Base-by-base conservation (phyloP, 2,329 filamentous ascomycete genomes). In the Claviceps arundinis region DNA sequence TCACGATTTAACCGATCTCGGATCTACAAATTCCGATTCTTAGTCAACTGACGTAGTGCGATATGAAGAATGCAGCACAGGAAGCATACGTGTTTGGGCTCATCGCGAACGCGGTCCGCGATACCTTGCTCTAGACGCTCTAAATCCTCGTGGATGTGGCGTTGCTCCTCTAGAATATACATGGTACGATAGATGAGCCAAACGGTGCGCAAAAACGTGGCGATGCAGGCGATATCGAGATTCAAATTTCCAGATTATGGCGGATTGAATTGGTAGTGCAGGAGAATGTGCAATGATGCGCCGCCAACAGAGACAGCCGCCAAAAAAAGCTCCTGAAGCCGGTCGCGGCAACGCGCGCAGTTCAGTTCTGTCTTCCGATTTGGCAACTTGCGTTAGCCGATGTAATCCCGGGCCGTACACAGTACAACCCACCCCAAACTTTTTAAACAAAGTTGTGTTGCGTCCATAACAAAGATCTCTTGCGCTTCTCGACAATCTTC, bases 61-160 rank as follows among this genome's bases (percentile, higher is more conserved):
- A 22, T 7, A 47, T 9, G 24, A 9, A 45, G 16, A 30, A n/a
- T 24, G 17, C 37, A 46, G 17, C 11, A 16, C 38, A 34, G 49
- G 17, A 11, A 51, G 74, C 82, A 68, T 73, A 90, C 88, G 68
- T 91, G 86, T 69, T 85, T 87, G 46, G 91, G 90, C 58, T 97
- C 89, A 59, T 96, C 89, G 56, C 82, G 77, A 55, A 94, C 81
- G 62, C 90, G 86, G 71, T 97, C 90, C 51, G 88, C 85, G 62
- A 96, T 85, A 51, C 87, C 93, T 68, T 95, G 89, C 71, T 98
- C 93, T 54, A 98, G 79, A 57, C 93, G 84, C 76, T 98, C 93
- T 49, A 98, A 74, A 70, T 98, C 93, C 79, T 98, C 93, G 62
- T 96, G 90, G 61, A 96, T 81, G 63, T 88, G 89, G 61, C 93